Conservation (phyloP, 176 grass and related monocot genomes). For the Tillandsia fasciculata region DNA sequence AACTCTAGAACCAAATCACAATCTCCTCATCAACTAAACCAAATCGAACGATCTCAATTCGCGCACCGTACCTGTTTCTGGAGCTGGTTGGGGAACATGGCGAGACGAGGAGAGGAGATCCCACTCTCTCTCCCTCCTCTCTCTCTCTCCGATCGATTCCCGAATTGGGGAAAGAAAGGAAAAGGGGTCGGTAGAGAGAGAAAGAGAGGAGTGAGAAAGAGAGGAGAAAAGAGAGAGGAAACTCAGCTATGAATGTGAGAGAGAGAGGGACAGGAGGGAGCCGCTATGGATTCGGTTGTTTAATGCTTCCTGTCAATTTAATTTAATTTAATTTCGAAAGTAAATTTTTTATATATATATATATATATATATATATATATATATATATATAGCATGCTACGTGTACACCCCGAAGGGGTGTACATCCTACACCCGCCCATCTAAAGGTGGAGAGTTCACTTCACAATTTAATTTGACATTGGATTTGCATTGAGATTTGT, state of each 20-base stretch:
- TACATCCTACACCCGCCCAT: no score
- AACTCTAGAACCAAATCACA: no score
- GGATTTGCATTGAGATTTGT: no score
- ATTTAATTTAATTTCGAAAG: not conserved
- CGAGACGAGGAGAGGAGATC: constrained; percentile 13
- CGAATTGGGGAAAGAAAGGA: constrained; percentile 5
- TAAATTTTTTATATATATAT: no score
- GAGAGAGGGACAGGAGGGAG: not conserved
- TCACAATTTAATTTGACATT: no score
- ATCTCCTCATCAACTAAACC: no score
- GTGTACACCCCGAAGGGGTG: no score
- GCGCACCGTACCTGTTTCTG: constrained; percentile 16
- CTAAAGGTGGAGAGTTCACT: no score
- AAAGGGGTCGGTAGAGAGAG: constrained; percentile 15
- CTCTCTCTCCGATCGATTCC: not conserved
- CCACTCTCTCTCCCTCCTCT: constrained; percentile 22
- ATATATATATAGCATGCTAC: no score
- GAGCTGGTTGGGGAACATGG: not conserved
- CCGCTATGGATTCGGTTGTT: constrained; percentile 7
- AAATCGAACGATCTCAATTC: constrained; percentile 3
- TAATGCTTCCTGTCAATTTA: constrained; percentile 2
- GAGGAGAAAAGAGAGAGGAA: not conserved
- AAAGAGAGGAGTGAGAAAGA: not conserved
- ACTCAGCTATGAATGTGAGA: not conserved
- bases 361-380: no score